Base-by-base conservation (phyloP, 129 eudicot species). In the Saposhnikovia divaricata region DNA sequence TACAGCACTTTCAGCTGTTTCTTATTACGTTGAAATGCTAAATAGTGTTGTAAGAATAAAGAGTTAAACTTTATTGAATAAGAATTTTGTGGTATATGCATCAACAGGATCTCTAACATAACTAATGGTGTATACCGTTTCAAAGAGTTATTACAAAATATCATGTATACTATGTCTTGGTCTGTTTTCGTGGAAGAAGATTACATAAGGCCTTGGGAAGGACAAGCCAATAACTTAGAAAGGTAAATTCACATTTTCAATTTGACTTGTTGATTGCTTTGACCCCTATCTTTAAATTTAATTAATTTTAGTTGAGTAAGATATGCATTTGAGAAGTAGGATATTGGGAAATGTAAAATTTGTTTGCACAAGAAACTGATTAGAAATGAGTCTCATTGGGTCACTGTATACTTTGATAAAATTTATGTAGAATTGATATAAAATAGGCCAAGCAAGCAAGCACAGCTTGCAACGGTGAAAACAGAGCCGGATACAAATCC, bases 121-220 rank as follows among this genome's bases (percentile, higher is more conserved):
- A 76, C 31, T 43, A 23, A n/a, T 5, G 15, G 75, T 47, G 39
- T 16, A n/a, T 31, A 9, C 21, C 40, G 28, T 71, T 39, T 44
- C 72, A 87, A 85, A 92, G 19, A 14, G 27, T 72, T 15, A 15
- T 5, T 39, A 40, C 47, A 72, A 72, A 6, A 38, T 40, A 72
- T 5, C 25, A 72, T n/a, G 6, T 72, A 34, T 72, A 12, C 27
- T 39, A 0, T 2, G 14, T 96, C 85, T 87, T 87, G 82, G 78
- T 96, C 31, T 85, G 95, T 90, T 39, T 92, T 96, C 46, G 96
- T 88, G 84, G 91, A 88, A 81, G 87, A 87, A 46, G 98, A 92
- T 84, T 96, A 89, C 75, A 3, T 85, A 53, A 90, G 87, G 86
- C 98, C 98, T 46, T 96, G 99, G 99, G 98, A 90, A 83, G 93